phyloP scores from a whole-genome alignment of 768 basidiomycete species.

The Rhizopogon salebrosus region DNA sequence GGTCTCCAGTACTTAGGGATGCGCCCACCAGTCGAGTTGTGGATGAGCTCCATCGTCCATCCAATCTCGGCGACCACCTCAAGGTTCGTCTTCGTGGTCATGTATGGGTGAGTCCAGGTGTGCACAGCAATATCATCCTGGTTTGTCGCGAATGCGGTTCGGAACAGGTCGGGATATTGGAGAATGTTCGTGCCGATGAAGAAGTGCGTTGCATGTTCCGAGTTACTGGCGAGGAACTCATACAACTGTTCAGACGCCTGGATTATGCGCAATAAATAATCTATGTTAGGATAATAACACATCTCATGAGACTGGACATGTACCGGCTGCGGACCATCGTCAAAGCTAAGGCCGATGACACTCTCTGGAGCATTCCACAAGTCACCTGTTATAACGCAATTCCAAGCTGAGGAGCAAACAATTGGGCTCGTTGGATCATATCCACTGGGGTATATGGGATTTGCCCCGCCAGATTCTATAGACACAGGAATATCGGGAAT shows the following conservation, averaged over 20 bases:
- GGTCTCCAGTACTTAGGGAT: constrained; percentile 83
- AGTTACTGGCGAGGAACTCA: constrained; percentile 61
- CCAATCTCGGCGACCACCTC: constrained; percentile 70
- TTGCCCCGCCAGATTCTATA: constrained; percentile 25
- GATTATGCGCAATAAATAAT: neutral
- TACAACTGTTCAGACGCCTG: constrained; percentile 47
- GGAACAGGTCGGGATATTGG: constrained; percentile 49
- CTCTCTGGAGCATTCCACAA: constrained; percentile 76
- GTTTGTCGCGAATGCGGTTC: constrained; percentile 38
- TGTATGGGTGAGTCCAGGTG: constrained; percentile 70
- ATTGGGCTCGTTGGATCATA: constrained; percentile 37
- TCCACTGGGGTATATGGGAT: constrained; percentile 34
- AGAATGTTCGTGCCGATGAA: constrained; percentile 83
- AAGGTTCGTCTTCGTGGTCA: constrained; percentile 71
- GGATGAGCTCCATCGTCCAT: constrained; percentile 75
- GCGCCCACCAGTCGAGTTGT: constrained; percentile 75
- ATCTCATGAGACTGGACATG: constrained; percentile 9
- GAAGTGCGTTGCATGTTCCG: constrained; percentile 78
- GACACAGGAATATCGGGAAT: constrained; percentile 67
- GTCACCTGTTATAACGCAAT: constrained; percentile 58
- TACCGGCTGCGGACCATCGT: constrained; percentile 70
- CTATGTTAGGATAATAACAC: constrained; percentile 3
- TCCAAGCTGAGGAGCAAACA: constrained; percentile 76
- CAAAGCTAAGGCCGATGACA: constrained; percentile 62
- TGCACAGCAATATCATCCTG: constrained; percentile 38